These are phyloP conservation scores for Phytophthora agathidicida DNA, from an alignment of 352 stramenopile genomes.

Conservation along the genomic window DNA sequence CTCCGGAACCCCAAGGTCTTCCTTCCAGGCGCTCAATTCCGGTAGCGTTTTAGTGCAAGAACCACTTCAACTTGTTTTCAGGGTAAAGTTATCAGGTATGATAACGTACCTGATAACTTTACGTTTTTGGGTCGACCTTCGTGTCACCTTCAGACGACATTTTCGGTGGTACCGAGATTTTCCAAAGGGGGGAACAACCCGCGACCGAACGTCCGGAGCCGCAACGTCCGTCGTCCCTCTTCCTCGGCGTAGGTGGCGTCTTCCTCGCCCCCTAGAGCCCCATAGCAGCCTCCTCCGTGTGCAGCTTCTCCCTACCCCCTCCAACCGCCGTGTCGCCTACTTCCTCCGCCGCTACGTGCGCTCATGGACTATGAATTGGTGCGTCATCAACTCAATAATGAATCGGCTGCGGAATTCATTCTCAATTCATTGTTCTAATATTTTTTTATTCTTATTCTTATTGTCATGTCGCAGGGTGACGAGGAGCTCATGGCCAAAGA, in stretches of 20 bases:
- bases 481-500: slow-evolving; percentile 37
- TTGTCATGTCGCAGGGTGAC: slow-evolving; percentile 24
- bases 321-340: not conserved
- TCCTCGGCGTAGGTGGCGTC: no score
- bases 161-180: slow-evolving; percentile 10
- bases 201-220: slow-evolving; percentile 4
- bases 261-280: no score
- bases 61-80: no score
- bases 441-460: slow-evolving; percentile 14
- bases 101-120: no score
- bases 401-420: slow-evolving; percentile 1
- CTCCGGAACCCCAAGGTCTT: no score
- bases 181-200: slow-evolving; percentile 31
- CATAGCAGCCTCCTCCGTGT: no score
- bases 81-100: no score
- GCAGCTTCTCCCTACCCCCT: no score
- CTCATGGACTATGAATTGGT: slow-evolving; percentile 63
- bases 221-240: no score
- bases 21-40: no score
- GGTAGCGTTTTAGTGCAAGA: no score
- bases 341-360: not conserved
- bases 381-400: slow-evolving; percentile 15
- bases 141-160: slow-evolving; percentile 4
- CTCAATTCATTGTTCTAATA: slow-evolving; percentile 31
- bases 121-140: slow-evolving; percentile 5